Evolutionary conservation across 805 yeast species (phyloP).

Genomic region (Saturnispora sanitii): DNA sequence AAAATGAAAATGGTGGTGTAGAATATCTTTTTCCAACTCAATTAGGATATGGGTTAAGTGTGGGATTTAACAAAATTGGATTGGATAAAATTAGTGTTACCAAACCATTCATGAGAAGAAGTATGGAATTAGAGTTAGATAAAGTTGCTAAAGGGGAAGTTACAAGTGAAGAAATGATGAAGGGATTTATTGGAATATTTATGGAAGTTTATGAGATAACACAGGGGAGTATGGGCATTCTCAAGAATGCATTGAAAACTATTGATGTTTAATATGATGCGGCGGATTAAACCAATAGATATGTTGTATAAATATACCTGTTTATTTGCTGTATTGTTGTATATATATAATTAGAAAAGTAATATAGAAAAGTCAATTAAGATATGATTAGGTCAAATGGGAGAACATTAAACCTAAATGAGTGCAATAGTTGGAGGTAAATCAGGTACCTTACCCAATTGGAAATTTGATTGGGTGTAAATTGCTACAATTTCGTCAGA

Average conservation of each 20-base stretch:
- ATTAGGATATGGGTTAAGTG: constrained; percentile 78
- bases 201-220: constrained; percentile 44
- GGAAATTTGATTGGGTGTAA: constrained; percentile 40
- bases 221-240: not conserved
- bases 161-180: constrained; percentile 43
- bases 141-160: constrained; percentile 58
- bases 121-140: constrained; percentile 57
- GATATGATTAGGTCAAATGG: not conserved
- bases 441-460: constrained; percentile 62
- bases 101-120: constrained; percentile 78
- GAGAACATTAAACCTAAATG: not conserved
- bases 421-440: constrained; percentile 55
- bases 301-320: too few relatives aligned
- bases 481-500: constrained; percentile 41
- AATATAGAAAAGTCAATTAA: not conserved
- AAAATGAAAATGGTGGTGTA: constrained; percentile 30
- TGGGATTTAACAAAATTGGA: constrained; percentile 76
- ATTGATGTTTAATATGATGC: not conserved
- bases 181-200: constrained; percentile 47
- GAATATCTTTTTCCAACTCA: constrained; percentile 61
- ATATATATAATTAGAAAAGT: not conserved
- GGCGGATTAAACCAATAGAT: too few relatives aligned
- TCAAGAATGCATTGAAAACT: not conserved
- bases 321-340: too few relatives aligned
- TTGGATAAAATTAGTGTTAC: constrained; percentile 65